Evolutionary conservation across 2,329 filamentous ascomycete genomes (phyloP), one percentile per base, ranked within the genome.

Genomic region (Didymella pomorum): DNA sequence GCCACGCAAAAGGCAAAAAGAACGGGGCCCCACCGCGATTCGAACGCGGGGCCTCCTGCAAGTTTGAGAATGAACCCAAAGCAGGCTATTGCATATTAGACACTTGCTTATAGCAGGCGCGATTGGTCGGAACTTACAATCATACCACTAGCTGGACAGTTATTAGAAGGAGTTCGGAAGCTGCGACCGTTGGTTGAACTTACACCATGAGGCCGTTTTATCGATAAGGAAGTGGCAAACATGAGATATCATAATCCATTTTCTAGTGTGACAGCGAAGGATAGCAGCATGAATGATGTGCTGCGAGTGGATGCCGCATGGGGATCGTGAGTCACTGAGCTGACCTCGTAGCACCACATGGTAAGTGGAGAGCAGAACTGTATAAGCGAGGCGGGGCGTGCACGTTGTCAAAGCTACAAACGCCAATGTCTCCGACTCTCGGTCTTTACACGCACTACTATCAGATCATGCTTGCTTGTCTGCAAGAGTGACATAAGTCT

Each of bases 21-120:
- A 39, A 39, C 35, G 35, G 33, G 35, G 35, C 35, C 35, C 35
- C 35, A 39, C 35, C 35, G 35, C 35, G 35, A 58, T 58, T 58
- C 55, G 55, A 58, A 58, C 55, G 49, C 55, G 55, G 55, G 55
- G 55, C 55, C 55, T 58, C 55, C 39, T 58, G 55, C 55, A 58
- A 10, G 14, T 43, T 52, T 44, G 55, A 53, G 43, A 21, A 7
- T 14, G 20, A n/a, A 37, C 55, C 55, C 55, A 58, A 58, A 58
- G 55, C 55, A 58, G 39, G 55, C 44, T 45, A 31, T 35, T 26
- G n/a, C 1, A 11, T 46, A 11, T 52, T 52, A 52, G 49, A 44
- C 35, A 23, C 48, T 43, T 42, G 48, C 35, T 29, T 31, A 12
- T 11, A 16, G 37, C 26, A 25, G 5, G 26, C 25, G 26, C 12